A percentile compares a stretch with the other conserved stretches of the same genome.
Conservation (phyloP, 768 basidiomycete genomes). For the Boletus subparvulus region DNA sequence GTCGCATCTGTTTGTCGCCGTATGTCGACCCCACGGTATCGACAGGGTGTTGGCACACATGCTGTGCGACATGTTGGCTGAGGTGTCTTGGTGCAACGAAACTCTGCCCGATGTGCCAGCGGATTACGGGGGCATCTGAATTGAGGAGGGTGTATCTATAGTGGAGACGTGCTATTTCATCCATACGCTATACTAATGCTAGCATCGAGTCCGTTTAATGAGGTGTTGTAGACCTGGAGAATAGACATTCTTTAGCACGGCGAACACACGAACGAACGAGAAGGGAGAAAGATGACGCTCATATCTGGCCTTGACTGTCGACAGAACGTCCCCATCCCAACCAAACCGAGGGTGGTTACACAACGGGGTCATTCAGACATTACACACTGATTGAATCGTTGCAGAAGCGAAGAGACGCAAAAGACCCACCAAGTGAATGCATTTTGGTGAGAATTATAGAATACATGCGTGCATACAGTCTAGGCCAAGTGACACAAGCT, state of each 20-base stretch:
- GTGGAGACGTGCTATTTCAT: neutral
- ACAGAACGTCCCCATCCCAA: constrained; percentile 49
- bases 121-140: constrained; percentile 76
- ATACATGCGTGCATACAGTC: constrained; percentile 25
- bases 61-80: constrained; percentile 80
- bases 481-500: constrained; percentile 22
- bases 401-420: neutral
- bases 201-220: neutral
- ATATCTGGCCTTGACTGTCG: constrained; percentile 89
- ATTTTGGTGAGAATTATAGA: constrained; percentile 28
- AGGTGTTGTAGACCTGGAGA: neutral
- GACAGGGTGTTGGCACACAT: constrained; percentile 87
- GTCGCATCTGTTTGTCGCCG: constrained; percentile 78
- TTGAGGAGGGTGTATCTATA: constrained; percentile 74
- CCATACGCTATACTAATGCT: constrained; percentile 2
- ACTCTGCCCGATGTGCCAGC: constrained; percentile 84
- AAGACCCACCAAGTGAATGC: constrained; percentile 30
- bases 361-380: constrained; percentile 32
- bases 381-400: constrained; percentile 61
- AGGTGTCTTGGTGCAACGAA: constrained; percentile 81
- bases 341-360: constrained; percentile 51
- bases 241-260: constrained; percentile 4
- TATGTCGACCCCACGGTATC: constrained; percentile 78
- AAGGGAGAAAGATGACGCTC: constrained; percentile 38
- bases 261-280: neutral